Evolutionary conservation across 345 rosid species (phyloP), one percentile per base, ranked within the genome.

Genomic region (Brassica rapa): DNA sequence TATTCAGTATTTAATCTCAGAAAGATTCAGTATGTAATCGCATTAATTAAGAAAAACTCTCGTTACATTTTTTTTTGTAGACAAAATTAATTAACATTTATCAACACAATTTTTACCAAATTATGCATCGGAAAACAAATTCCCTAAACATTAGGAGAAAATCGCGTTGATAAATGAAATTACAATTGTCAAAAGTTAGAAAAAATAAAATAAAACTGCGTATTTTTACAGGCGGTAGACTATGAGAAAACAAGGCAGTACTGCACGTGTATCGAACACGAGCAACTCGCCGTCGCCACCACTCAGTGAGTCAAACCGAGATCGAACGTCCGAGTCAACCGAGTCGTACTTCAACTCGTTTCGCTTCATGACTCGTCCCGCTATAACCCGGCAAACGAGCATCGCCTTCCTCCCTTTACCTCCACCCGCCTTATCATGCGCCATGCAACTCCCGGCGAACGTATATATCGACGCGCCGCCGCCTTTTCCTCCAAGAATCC

Each of bases 181-280:
- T 41, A 55, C 25, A 76, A 11, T 41, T 70, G 67, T 25, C 29
- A 30, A 15, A 15, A 75, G 73, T 66, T 35, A 73, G 46, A 23
- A 24, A 12, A 35, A 21, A 19, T 3, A 46, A 79, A 25, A 23
- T 21, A 21, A 23, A 57, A 57, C 4, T 57, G 10, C 72, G 16
- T 11, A 11, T 37, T 86, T 85, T 92, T 91, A 95, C 94, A 93
- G 73, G 56, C 85, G 90, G 74, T 95, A 95, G 87, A 93, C 89
- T 29, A 95, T 89, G 61, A 95, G 94, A 81, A 95, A 95, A 83
- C 99, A 95, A 60, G 98, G 99, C 77, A 95, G 79, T 55, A 95
- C 93, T 3, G 98, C 99, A 73, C 97, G 93, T 27, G 89, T 72
- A 74, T 95, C 98, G 25, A 91, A 90, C 74, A 93, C 98, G 11